phyloP scores from a whole-genome alignment of 225 moss, liverwort and hornwort genomes.

The Pseudisothecium myosuroides region DNA sequence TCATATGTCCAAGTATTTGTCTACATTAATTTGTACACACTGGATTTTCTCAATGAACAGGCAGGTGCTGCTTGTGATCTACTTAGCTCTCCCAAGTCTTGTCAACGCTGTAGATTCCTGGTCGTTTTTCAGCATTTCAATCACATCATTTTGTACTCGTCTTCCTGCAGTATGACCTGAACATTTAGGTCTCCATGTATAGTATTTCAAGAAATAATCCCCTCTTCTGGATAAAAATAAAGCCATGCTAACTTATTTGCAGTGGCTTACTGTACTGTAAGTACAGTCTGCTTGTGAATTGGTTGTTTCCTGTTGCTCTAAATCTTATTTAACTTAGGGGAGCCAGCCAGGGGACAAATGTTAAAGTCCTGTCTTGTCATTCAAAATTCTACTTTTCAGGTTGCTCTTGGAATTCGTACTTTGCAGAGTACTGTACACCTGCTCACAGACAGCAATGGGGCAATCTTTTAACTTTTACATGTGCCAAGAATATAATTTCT shows the following conservation, averaged over 20 bases:
- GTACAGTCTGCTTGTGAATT: not conserved
- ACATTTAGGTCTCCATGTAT: not conserved
- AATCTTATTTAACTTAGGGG: no score
- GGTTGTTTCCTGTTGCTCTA: not conserved
- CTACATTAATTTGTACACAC: not conserved
- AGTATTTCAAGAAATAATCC: not conserved
- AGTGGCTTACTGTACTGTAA: no score
- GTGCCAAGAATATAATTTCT: not conserved
- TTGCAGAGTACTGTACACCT: not conserved
- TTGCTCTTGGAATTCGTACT: not conserved
- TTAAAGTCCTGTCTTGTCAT: not conserved
- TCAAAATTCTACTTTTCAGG: not conserved
- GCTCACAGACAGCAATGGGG: not conserved
- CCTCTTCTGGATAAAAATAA: no score
- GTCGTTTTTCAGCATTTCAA: not conserved
- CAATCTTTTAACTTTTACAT: not conserved
- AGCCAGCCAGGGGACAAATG: not conserved
- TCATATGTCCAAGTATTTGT: not conserved
- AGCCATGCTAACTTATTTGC: not conserved
- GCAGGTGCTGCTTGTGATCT: not conserved
- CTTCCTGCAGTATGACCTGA: not conserved
- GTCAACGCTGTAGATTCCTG: not conserved
- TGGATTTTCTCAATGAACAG: not conserved
- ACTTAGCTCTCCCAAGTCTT: not conserved
- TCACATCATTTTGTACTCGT: not conserved